Evolutionary conservation across 345 rosid species (phyloP).

Genomic region (Ailanthus altissimus): DNA sequence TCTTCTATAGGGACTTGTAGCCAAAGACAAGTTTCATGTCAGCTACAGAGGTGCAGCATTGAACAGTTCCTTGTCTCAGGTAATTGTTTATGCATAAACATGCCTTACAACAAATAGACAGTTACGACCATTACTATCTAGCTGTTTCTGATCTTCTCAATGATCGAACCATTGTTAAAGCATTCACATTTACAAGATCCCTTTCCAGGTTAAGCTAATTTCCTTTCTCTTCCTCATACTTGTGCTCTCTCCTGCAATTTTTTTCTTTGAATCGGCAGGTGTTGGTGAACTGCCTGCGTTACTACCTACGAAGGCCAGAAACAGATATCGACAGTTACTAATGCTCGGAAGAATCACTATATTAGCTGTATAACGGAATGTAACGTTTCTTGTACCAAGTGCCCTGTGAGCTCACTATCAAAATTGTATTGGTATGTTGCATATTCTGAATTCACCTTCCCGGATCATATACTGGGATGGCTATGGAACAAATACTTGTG

Average conservation of each 20-base stretch:
- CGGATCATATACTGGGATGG: constrained; percentile 4
- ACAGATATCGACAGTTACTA: constrained; percentile 84
- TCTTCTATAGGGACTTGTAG: constrained; percentile 71
- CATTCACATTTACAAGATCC: neutral
- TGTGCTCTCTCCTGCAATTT: neutral
- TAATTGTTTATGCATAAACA: constrained; percentile 22
- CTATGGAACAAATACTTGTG: neutral
- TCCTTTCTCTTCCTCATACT: neutral
- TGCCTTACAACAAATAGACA: no score
- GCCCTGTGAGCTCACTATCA: constrained; percentile 6
- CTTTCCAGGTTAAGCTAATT: neutral
- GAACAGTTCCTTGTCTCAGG: constrained; percentile 75
- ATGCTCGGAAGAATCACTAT: neutral
- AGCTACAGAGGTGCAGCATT: constrained; percentile 92
- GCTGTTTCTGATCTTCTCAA: neutral
- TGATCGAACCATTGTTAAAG: neutral
- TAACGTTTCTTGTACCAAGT: constrained; percentile 15
- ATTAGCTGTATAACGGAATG: constrained; percentile 26
- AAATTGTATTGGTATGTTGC: constrained; percentile 11
- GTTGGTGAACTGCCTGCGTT: constrained; percentile 74
- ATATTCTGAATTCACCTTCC: neutral
- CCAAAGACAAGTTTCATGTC: constrained; percentile 91
- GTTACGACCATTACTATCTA: neutral
- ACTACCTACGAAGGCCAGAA: constrained; percentile 92
- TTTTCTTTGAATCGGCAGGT: constrained; percentile 48